A percentile compares a stretch with the other conserved stretches of the same genome.
Evolutionary conservation across 106 monocot species (phyloP).

Genomic region (Acorus gramineus): DNA sequence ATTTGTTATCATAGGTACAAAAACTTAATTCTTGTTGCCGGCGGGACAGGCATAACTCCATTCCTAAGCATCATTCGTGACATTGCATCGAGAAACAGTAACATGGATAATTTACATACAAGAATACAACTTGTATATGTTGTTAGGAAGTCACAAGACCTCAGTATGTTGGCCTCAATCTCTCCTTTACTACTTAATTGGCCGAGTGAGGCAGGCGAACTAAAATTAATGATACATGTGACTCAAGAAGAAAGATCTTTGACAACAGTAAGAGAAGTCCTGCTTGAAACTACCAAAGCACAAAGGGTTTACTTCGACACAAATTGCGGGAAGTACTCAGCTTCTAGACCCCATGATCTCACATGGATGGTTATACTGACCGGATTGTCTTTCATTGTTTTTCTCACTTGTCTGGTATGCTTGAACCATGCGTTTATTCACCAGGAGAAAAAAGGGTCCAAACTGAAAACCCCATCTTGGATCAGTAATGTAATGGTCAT

Average conservation of each 20-base stretch:
- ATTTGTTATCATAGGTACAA: conserved; percentile 33
- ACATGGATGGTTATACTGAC: conserved; percentile 29
- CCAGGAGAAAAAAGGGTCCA: conserved; percentile 10
- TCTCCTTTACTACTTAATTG: conserved; percentile 22
- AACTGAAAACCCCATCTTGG: conserved; percentile 49
- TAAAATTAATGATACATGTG: conserved; percentile 39
- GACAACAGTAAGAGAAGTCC: conserved; percentile 13
- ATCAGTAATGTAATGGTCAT: conserved; percentile 35
- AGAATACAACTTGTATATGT: conserved; percentile 46
- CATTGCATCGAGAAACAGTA: conserved; percentile 21
- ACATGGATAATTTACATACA: not conserved
- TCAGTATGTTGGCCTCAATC: conserved; percentile 50
- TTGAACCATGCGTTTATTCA: conserved; percentile 33
- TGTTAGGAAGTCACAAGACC: conserved; percentile 46
- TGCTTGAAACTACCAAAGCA: conserved; percentile 24
- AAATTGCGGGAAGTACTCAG: not conserved
- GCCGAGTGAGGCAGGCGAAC: not conserved
- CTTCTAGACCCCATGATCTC: conserved; percentile 16
- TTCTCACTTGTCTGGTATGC: conserved; percentile 30
- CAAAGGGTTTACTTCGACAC: conserved; percentile 10
- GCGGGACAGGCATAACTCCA: conserved; percentile 82
- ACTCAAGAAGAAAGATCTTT: conserved; percentile 41
- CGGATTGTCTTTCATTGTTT: conserved; percentile 24
- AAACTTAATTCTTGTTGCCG: conserved; percentile 58
- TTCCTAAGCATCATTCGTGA: conserved; percentile 69